Conservation (phyloP, 176 grass and related monocot species). For the Paspalum vaginatum region DNA sequence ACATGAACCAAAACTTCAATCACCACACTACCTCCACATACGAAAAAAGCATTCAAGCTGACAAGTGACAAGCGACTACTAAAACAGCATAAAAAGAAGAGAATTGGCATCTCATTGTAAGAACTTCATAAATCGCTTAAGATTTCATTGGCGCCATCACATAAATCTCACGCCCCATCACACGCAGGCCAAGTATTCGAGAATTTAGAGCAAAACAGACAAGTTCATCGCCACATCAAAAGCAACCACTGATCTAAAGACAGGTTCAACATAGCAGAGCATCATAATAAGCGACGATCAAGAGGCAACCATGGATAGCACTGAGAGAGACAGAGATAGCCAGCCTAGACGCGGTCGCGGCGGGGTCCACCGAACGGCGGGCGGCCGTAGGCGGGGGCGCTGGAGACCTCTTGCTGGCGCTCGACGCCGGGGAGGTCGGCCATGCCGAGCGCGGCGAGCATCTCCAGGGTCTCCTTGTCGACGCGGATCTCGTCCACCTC, state of each 20-base stretch:
- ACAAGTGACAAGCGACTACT: too few relatives aligned
- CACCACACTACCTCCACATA: too few relatives aligned
- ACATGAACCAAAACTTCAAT: too few relatives aligned
- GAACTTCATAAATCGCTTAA: too few relatives aligned
- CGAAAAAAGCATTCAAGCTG: too few relatives aligned
- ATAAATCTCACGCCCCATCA: slow-evolving; percentile 35
- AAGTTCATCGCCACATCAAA: slow-evolving; percentile 38
- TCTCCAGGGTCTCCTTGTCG: slow-evolving; percentile 84
- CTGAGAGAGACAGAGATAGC: too few relatives aligned
- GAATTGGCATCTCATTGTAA: too few relatives aligned
- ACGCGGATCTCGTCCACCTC: slow-evolving; percentile 74
- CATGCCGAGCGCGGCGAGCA: slow-evolving; percentile 82
- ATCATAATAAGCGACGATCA: neutral
- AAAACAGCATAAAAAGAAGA: too few relatives aligned
- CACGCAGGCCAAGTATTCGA: slow-evolving; percentile 27
- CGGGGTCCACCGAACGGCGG: slow-evolving; percentile 49
- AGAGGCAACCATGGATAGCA: neutral
- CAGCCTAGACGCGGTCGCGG: slow-evolving; percentile 49
- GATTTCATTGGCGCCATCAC: slow-evolving; percentile 14
- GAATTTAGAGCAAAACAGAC: neutral
- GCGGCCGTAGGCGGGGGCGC: slow-evolving; percentile 39
- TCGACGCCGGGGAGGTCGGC: slow-evolving; percentile 78
- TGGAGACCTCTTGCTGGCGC: slow-evolving; percentile 47
- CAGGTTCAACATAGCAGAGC: slow-evolving; percentile 8
- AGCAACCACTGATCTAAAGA: slow-evolving; percentile 34